Percentiles rank a stretch among this genome's conserved stretches.
These are phyloP conservation scores for Metschnikowia peoriensis DNA, from an alignment of 805 yeast genomes.

Conservation along the genomic window DNA sequence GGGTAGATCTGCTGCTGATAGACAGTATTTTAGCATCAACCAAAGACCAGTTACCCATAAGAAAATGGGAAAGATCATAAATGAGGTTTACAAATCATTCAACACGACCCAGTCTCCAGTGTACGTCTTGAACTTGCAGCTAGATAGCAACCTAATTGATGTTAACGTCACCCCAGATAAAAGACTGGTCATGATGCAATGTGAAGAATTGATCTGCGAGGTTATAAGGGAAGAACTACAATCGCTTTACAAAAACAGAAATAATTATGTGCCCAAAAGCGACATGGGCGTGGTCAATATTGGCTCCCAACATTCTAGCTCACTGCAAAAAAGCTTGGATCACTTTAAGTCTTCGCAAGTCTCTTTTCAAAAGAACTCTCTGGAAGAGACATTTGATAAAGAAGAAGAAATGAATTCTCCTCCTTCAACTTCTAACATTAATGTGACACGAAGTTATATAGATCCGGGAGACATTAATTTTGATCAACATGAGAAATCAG, in stretches of 20 bases:
- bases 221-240: constrained; percentile 50
- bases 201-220: constrained; percentile 61
- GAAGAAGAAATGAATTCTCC: background rate
- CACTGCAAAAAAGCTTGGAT: constrained; percentile 2
- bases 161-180: constrained; percentile 93
- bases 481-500: too few species aligned
- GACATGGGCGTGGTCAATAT: constrained; percentile 26
- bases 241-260: constrained; percentile 42
- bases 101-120: constrained; percentile 76
- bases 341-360: constrained; percentile 19
- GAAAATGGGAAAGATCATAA: constrained; percentile 54
- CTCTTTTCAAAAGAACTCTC: constrained; percentile 2
- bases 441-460: constrained; percentile 1
- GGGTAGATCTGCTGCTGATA: constrained; percentile 61
- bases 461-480: background rate
- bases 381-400: background rate
- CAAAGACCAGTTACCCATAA: constrained; percentile 68
- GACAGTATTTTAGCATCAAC: constrained; percentile 76
- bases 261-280: constrained; percentile 36
- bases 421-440: background rate
- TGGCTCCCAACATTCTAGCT: constrained; percentile 4
- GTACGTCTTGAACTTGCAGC: constrained; percentile 55
- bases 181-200: constrained; percentile 63
- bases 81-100: constrained; percentile 69
- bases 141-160: constrained; percentile 60